Conservation (phyloP, 2,329 filamentous ascomycete species). For the Decorospora gaudefroyi region DNA sequence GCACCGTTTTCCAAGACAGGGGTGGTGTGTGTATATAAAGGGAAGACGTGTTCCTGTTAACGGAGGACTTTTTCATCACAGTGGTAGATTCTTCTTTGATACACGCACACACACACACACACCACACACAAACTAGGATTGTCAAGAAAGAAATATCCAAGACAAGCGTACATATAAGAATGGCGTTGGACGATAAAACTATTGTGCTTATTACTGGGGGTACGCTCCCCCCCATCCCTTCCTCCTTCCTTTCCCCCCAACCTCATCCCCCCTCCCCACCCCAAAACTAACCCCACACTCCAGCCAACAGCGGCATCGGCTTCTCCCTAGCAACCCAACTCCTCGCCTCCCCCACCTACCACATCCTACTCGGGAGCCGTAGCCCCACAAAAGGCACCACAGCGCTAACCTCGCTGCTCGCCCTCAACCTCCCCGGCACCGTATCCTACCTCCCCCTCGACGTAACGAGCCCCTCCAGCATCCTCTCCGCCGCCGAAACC, state of each 20-base stretch:
- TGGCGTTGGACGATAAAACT: slow-evolving; percentile 20
- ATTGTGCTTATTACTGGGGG: slow-evolving; percentile 47
- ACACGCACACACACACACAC: too few species aligned
- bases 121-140: too few species aligned
- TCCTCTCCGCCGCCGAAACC: slow-evolving; percentile 42
- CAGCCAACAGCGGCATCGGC: slow-evolving; percentile 55
- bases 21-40: not conserved
- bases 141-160: too few species aligned
- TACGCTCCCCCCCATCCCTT: slow-evolving; percentile 15
- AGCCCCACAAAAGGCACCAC: slow-evolving; percentile 29
- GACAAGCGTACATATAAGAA: too few species aligned
- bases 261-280: too few species aligned
- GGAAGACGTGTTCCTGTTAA: not conserved
- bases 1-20: too few species aligned
- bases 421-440: slow-evolving; percentile 23
- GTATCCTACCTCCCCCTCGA: slow-evolving; percentile 51
- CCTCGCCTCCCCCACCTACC: slow-evolving; percentile 41
- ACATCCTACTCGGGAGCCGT: slow-evolving; percentile 27
- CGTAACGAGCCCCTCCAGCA: slow-evolving; percentile 49
- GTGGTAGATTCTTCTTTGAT: too few species aligned
- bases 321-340: slow-evolving; percentile 50
- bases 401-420: slow-evolving; percentile 26
- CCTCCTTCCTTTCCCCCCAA: too few species aligned
- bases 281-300: too few species aligned
- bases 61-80: too few species aligned